Evolutionary conservation across 2,329 filamentous ascomycete species (phyloP), one percentile per base, ranked within the genome.

Genomic region (Trichophaea hybrida): DNA sequence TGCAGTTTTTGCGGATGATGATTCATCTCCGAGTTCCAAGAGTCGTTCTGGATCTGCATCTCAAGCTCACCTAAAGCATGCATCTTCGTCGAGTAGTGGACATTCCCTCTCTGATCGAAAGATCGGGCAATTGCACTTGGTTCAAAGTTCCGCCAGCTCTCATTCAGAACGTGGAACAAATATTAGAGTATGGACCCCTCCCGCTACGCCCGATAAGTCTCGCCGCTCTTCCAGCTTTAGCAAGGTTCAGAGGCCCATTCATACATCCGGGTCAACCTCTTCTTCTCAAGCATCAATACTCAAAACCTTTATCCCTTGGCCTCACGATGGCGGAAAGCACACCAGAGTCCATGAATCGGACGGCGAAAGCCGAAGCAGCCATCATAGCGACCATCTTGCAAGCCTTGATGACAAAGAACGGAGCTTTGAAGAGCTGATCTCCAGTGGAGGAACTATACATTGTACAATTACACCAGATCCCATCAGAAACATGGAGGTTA

Each of bases 381-480:
- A 60, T 38, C 52, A 65, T 35, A 65, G 63, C 48, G 64, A 65
- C 10, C 61, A 52, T 5, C 55, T 73, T 5, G 73, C 75, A 40
- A 60, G 52, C 5, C 60, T 59, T 57, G 79, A 80, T 50, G 80
- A 83, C 60, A 80, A 84, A 53, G 79, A 80, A 7, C 80, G 79
- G 51, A 82, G 85, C 66, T 84, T 93, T 68, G 87, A 93, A 69
- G 79, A 89, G 66, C 76, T 91, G 55, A 90, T 93, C 63, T 81
- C 86, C 59, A 89, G 86, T 70, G 84, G 88, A 67, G 81, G 89
- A 69, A 91, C 87, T 1, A 83, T 91, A 48, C 86, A 87, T 67
- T 91, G 85, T 70, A 91, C 87, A 1, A 75, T 91, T 33, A 93
- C 87, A 0, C 86, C 87, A 0, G 82, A 86, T 69, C 86, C 78